phyloP scores from a whole-genome alignment of 805 yeast genomes.

The Candida wancherniae region DNA sequence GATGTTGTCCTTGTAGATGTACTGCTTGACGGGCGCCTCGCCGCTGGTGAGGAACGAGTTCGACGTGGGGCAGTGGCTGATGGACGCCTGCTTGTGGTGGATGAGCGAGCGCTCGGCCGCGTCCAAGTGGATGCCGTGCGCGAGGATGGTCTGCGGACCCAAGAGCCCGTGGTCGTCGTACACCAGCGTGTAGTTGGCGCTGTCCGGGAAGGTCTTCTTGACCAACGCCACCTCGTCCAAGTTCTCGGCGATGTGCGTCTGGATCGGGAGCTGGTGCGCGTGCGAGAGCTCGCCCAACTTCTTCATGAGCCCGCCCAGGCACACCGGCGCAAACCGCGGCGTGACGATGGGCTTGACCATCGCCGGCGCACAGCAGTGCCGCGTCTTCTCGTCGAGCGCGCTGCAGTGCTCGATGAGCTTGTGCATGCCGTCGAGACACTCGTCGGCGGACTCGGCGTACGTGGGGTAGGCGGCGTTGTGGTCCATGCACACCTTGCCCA shows the following conservation, averaged over 20 bases:
- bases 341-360: slow-evolving; percentile 73
- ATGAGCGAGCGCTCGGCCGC: slow-evolving; percentile 61
- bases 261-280: slow-evolving; percentile 58
- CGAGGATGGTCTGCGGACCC: slow-evolving; percentile 66
- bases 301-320: slow-evolving; percentile 57
- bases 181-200: slow-evolving; percentile 66
- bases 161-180: slow-evolving; percentile 63
- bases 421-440: slow-evolving; percentile 49
- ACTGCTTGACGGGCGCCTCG: slow-evolving; percentile 67
- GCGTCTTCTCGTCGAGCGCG: slow-evolving; percentile 45
- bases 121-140: slow-evolving; percentile 80
- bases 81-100: slow-evolving; percentile 54
- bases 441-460: slow-evolving; percentile 58
- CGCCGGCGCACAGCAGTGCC: slow-evolving; percentile 24
- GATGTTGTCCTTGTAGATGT: slow-evolving; percentile 53
- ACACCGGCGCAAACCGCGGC: slow-evolving; percentile 91
- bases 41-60: slow-evolving; percentile 88
- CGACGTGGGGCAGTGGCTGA: slow-evolving; percentile 91
- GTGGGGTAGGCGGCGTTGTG: slow-evolving; percentile 60
- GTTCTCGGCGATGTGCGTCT: slow-evolving; percentile 90
- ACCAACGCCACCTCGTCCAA: slow-evolving; percentile 72
- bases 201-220: slow-evolving; percentile 63
- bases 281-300: slow-evolving; percentile 57
- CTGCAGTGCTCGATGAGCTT: slow-evolving; percentile 54
- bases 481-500: slow-evolving; percentile 95